Conservation (phyloP, 371 early-diverging fungal species). For the Mortierella sp. region DNA sequence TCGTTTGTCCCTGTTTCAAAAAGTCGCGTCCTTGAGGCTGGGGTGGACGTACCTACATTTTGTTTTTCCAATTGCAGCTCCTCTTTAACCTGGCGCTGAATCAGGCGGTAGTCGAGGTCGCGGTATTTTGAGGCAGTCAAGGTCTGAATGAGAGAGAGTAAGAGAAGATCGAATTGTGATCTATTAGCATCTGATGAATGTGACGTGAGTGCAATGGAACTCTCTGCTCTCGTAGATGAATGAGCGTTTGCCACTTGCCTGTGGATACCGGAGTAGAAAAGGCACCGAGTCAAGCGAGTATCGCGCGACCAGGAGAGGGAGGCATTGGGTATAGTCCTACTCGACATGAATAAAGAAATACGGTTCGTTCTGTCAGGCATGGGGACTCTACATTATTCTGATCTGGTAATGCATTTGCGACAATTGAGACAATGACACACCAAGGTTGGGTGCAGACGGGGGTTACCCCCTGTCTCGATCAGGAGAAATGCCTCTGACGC, state of each 20-base stretch:
- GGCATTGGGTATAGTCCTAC: conserved; percentile 34
- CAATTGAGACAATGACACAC: conserved; percentile 1
- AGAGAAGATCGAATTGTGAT: not conserved
- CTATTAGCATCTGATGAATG: not conserved
- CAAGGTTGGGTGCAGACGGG: conserved; percentile 29
- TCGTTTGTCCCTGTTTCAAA: conserved; percentile 44
- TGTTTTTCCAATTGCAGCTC: conserved; percentile 49
- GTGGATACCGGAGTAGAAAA: conserved; percentile 25
- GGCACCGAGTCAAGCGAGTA: conserved; percentile 26
- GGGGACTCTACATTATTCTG: not conserved
- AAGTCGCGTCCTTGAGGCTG: conserved; percentile 1
- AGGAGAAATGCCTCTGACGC: conserved; percentile 44
- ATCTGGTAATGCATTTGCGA: not conserved
- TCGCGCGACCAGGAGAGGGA: conserved; percentile 34
- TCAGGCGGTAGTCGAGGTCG: conserved; percentile 32
- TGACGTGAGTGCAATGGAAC: not conserved
- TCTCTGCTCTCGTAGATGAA: not conserved
- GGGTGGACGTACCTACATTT: not conserved
- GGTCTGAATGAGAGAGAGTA: conserved; percentile 11
- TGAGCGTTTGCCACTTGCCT: conserved; percentile 6
- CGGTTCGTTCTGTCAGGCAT: not conserved
- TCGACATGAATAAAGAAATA: not conserved
- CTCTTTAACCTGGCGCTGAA: conserved; percentile 55
- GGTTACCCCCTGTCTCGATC: conserved; percentile 50
- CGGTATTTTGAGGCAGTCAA: conserved; percentile 24